Percentiles rank a stretch among this genome's conserved stretches.
phyloP scores from a whole-genome alignment of 495 filamentous ascomycete genomes.

The Bathelium albidoporum region DNA sequence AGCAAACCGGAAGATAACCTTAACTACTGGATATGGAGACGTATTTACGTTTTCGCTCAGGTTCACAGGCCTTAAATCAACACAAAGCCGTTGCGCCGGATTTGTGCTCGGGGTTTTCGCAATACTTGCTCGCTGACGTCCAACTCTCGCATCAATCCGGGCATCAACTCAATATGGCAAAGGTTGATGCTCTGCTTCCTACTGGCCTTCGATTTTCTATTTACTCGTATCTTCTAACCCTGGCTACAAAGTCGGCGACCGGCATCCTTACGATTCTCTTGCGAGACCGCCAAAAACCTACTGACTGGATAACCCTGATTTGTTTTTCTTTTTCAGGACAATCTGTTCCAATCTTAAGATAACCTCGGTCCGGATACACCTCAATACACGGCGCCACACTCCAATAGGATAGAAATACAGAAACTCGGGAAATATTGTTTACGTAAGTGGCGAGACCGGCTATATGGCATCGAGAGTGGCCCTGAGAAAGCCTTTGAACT shows the following conservation, averaged over 20 bases:
- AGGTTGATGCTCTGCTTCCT: not conserved
- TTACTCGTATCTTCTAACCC: constrained; percentile 40
- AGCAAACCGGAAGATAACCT: not conserved
- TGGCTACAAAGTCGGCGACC: constrained; percentile 33
- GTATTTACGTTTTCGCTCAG: not conserved
- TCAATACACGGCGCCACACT: constrained; percentile 47
- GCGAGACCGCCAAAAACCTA: constrained; percentile 29
- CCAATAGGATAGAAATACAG: constrained; percentile 2
- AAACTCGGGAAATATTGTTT: constrained; percentile 34
- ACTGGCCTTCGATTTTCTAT: constrained; percentile 13
- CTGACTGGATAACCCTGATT: constrained; percentile 31
- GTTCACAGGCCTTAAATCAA: not conserved
- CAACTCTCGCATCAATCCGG: not conserved
- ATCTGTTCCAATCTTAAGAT: constrained; percentile 46
- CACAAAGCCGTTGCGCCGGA: not conserved
- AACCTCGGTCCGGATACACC: constrained; percentile 38
- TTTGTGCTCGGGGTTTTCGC: not conserved
- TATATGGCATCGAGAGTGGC: constrained; percentile 42
- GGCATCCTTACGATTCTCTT: constrained; percentile 34
- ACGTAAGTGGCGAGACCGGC: too few relatives aligned
- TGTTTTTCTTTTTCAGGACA: constrained; percentile 46
- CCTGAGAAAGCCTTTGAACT: constrained; percentile 27
- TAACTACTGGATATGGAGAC: not conserved
- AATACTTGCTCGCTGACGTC: not conserved
- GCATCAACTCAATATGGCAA: not conserved